Conservation (phyloP, 768 basidiomycete species). For the Rickenella mellea region DNA sequence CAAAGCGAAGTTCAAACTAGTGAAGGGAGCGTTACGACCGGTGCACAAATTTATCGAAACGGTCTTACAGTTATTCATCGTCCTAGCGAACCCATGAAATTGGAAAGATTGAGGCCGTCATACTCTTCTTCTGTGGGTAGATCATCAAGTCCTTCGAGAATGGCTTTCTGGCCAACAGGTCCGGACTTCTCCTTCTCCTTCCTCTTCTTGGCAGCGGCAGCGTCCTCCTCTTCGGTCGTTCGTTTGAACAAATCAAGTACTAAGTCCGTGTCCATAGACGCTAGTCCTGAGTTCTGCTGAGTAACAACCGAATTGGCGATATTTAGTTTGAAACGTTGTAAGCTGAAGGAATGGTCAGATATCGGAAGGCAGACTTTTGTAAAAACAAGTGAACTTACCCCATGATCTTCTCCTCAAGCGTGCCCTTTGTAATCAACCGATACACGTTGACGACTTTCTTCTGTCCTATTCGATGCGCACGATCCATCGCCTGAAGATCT, state of each 20-base stretch:
- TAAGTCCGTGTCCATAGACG: constrained; percentile 95
- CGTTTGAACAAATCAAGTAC: constrained; percentile 89
- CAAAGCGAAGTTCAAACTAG: constrained; percentile 1
- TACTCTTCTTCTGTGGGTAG: constrained; percentile 91
- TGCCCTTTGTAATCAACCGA: constrained; percentile 92
- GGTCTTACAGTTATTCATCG: constrained; percentile 24
- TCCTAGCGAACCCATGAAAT: constrained; percentile 81
- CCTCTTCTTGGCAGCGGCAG: constrained; percentile 38
- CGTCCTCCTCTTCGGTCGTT: constrained; percentile 70
- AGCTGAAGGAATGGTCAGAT: constrained; percentile 30
- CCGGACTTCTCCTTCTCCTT: constrained; percentile 46
- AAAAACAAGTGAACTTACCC: constrained; percentile 48
- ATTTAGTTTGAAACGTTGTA: constrained; percentile 98
- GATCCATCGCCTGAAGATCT: constrained; percentile 98
- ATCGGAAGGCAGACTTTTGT: constrained; percentile 5
- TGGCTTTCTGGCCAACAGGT: constrained; percentile 66
- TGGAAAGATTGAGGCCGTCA: constrained; percentile 73
- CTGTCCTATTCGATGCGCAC: constrained; percentile 95
- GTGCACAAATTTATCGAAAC: constrained; percentile 15
- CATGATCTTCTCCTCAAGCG: constrained; percentile 99
- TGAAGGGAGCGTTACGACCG: constrained; percentile 6
- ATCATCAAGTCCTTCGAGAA: constrained; percentile 85
- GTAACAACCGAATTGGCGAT: constrained; percentile 96
- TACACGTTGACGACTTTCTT: constrained; percentile 99
- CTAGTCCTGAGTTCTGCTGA: constrained; percentile 89